These are phyloP conservation scores for Magnaporthiopsis rhizophila DNA, from an alignment of 2,329 filamentous ascomycete genomes.

Conservation along the genomic window DNA sequence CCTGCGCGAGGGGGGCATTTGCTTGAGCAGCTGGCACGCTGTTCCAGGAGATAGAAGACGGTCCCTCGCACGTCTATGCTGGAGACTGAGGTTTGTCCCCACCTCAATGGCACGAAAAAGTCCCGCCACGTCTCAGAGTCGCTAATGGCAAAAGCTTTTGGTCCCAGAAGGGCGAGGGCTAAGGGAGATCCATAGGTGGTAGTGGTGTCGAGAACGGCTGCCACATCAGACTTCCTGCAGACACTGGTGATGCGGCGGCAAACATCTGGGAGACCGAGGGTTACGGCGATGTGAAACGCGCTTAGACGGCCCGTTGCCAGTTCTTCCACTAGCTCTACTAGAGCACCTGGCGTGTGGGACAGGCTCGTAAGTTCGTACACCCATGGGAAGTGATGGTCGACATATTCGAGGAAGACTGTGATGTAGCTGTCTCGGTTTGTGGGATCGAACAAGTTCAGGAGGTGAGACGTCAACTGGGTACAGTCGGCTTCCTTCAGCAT, in stretches of 20 bases:
- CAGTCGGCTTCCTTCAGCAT: neutral
- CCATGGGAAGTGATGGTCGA: neutral
- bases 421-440: neutral
- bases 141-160: neutral
- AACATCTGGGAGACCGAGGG: conserved; percentile 2
- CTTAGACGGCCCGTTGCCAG: neutral
- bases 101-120: neutral
- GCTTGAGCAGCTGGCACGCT: neutral
- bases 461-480: neutral
- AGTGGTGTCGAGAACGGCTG: neutral
- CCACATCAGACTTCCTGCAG: neutral
- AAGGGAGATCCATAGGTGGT: neutral
- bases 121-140: too few relatives aligned
- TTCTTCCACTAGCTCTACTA: neutral
- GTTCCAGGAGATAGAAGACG: neutral
- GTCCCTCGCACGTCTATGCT: conserved; percentile 3
- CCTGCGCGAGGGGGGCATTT: neutral
- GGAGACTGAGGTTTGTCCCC: neutral
- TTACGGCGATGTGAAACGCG: neutral
- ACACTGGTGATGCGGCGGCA: neutral
- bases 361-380: neutral
- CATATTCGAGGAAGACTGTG: neutral
- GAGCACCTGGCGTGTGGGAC: neutral
- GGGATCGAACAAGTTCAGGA: neutral
- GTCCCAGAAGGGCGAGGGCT: neutral